phyloP scores from a whole-genome alignment of 1,284 basidiomycete genomes.

The Cryptococcus sp. region DNA sequence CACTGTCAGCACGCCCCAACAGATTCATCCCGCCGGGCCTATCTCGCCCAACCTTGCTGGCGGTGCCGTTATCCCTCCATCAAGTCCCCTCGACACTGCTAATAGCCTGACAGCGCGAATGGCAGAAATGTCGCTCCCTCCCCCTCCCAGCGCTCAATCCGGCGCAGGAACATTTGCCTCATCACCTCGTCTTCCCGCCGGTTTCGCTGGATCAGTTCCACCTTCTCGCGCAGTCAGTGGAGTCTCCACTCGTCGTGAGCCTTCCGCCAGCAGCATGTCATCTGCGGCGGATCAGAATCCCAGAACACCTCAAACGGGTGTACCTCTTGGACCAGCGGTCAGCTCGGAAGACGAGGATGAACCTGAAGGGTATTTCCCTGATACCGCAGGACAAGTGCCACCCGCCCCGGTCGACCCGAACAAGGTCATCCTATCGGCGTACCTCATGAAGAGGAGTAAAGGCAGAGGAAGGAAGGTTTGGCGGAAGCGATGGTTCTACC shows the following conservation, averaged over 20 bases:
- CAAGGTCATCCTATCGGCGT: conserved; percentile 80
- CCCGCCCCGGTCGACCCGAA: conserved; percentile 56
- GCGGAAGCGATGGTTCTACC: conserved; percentile 91
- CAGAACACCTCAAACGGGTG: not conserved
- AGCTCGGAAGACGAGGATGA: conserved; percentile 24
- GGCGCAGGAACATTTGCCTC: not conserved
- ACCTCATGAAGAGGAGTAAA: conserved; percentile 84
- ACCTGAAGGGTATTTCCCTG: conserved; percentile 4
- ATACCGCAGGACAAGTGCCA: not conserved
- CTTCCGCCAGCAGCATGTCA: conserved; percentile 20
- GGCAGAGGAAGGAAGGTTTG: conserved; percentile 89
- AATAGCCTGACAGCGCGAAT: conserved; percentile 26
- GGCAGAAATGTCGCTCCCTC: conserved; percentile 18
- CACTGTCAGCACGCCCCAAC: not conserved
- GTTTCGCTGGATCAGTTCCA: not conserved
- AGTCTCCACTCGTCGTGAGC: conserved; percentile 18
- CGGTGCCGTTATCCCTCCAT: conserved; percentile 6
- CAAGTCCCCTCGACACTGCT: conserved; percentile 24
- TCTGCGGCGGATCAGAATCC: conserved; percentile 6
- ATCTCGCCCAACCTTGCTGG: conserved; percentile 4
- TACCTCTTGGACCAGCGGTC: not conserved
- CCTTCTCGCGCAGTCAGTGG: conserved; percentile 2
- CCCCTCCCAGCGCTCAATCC: conserved; percentile 10
- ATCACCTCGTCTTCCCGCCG: conserved; percentile 7
- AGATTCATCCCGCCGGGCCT: not conserved